Evolutionary conservation across 2,329 filamentous ascomycete species (phyloP).

Genomic region (Diaporthe nobilis): DNA sequence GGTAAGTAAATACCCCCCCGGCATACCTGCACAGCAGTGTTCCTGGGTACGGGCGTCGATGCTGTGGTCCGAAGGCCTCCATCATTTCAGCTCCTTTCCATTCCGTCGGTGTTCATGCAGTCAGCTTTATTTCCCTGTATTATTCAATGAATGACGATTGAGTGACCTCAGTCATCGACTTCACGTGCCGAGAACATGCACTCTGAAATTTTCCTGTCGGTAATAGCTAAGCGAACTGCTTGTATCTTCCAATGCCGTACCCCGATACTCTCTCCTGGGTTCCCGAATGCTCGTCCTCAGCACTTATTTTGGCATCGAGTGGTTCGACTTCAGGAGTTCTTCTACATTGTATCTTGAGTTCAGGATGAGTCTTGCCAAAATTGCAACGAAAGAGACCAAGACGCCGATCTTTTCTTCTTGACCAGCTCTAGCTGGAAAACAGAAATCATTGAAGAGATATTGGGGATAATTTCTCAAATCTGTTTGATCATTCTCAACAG

Average conservation of each 20-base stretch:
- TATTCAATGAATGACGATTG: not conserved
- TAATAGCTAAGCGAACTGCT: not conserved
- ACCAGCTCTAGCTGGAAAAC: not conserved
- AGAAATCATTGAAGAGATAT: not conserved
- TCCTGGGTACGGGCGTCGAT: not conserved
- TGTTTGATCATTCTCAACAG: not conserved
- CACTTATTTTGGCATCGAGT: too few relatives aligned
- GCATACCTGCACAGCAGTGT: not conserved
- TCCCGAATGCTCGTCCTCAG: too few relatives aligned
- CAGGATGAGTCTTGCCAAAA: not conserved
- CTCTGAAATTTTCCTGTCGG: not conserved
- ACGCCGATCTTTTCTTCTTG: not conserved
- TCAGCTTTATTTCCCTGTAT: not conserved
- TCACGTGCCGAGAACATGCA: not conserved
- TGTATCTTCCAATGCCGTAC: not conserved
- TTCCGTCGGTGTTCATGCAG: not conserved
- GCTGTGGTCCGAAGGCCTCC: not conserved
- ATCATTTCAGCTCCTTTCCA: not conserved
- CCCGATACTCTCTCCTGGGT: too few relatives aligned
- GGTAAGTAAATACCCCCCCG: not conserved
- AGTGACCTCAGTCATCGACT: not conserved
- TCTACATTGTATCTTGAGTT: not conserved
- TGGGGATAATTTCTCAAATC: not conserved
- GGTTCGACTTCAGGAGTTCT: too few relatives aligned
- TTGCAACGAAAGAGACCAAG: too few relatives aligned